Evolutionary conservation across 495 filamentous ascomycete genomes (phyloP), one percentile per base, ranked within the genome.

Genomic region (Lasiosphaeriaceae sp.): DNA sequence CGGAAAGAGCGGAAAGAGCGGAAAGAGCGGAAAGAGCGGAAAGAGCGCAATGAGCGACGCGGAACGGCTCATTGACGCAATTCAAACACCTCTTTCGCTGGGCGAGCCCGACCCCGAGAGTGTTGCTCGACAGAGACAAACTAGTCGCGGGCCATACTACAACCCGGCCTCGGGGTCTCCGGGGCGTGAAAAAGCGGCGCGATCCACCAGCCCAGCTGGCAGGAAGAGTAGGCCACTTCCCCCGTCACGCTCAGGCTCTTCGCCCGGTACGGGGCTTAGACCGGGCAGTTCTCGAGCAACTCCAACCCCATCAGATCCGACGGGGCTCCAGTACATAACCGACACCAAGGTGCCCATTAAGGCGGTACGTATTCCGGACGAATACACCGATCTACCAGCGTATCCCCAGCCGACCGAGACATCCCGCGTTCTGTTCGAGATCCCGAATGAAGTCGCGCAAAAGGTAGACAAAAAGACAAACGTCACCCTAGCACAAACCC

Each of bases 21-120:
- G 23, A n/a, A 20, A 20, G 6, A 84, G 83, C 59, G 72, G 64
- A 34, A 80, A n/a, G n/a, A 65, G 49, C 60, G 71, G 63, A 34
- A 80, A 67, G 51, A 89, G 85, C 58, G 71, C 65, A 11, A 79
- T 74, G 65, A 90, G 87, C 59, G 87, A 90, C 35, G 86, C 87
- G 1, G 88, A 92, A 60, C 69, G 88, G 22, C 74, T 92, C 2
- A 91, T 91, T 47, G 86, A 86, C 55, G 88, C 86, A 2, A 89
- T 92, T 17, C 83, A 86, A 58, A 84, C 84, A 47, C 79, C 88
- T 3, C 61, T 82, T 2, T 47, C 79, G 12, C 56, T 79, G 9
- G 71, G 70, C 21, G 71, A 72, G n/a, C 65, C 66, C 21, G 75
- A 79, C 19, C 11, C 55, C 4, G 70, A 74, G 24, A 24, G 3